Base-by-base conservation (phyloP, 2,329 filamentous ascomycete species). In the Anthostomella pinea region DNA sequence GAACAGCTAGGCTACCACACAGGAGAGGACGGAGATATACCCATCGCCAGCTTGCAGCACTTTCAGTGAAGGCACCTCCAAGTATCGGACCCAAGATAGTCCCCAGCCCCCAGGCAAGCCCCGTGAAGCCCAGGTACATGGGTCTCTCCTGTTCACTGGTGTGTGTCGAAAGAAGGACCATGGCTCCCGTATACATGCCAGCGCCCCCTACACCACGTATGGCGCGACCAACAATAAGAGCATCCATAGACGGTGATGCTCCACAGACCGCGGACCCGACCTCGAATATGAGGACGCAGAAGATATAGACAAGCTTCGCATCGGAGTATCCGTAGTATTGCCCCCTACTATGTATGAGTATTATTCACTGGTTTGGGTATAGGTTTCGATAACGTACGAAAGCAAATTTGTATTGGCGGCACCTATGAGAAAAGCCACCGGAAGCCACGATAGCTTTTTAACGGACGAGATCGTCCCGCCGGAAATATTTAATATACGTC, bases 121-220 rank as follows among this genome's bases (percentile, higher is more conserved):
- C 30, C 8, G 23, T 19, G 6, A 22, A 15, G 19, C 23, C 23
- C 18, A 33, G 20, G 14, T 33, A 33, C 6, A 8, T 18, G 5
- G 30, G 11, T 14, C 30, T 6, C 17, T 34, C 36, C 11, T 7
- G 6, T 8, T 25, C 20, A 3, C 19, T 26, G 5, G 37, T 39
- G 3, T 35, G 13, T 15, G 20, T 20, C 6, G 37, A 35, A 3
- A 39, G 20, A 21, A 35, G 30, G 18, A 30, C 31, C n/a, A 39
- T 35, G 8, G 37, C 35, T 6, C 30, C 21, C 11, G 31, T 26
- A n/a, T 40, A 40, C 2, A 40, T 40, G 14, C 38, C 38, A 14
- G 27, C 26, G 14, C 38, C 38, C 5, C 38, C 38, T 3, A 40
- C 17, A 5, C 38, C 38, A 22, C 31, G 31, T 3, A 40, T 3